Conservation (phyloP, 208 protist species). For the Porcisia hertigi region DNA sequence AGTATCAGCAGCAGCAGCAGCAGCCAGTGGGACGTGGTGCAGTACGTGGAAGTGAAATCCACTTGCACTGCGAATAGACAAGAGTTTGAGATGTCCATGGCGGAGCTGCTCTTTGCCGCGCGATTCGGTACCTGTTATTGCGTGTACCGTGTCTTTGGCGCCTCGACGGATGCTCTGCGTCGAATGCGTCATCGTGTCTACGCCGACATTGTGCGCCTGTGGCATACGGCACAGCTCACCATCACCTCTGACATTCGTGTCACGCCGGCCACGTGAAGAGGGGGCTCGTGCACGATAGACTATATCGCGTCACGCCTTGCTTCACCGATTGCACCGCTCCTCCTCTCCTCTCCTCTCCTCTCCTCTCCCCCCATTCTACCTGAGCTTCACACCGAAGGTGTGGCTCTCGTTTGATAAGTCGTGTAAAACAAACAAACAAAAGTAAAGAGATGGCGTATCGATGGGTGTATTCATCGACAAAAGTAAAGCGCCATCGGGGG, state of each 20-base stretch:
- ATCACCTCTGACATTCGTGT: conserved; percentile 79
- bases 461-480: no score
- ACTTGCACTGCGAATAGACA: conserved; percentile 51
- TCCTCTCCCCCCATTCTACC: background rate
- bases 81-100: conserved; percentile 83
- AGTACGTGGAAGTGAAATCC: conserved; percentile 84
- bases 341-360: conserved; percentile 13
- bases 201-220: conserved; percentile 60
- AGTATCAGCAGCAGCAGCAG: background rate
- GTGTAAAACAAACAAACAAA: no score
- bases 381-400: background rate
- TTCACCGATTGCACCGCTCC: conserved; percentile 3
- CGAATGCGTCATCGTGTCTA: conserved; percentile 59
- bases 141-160: conserved; percentile 80
- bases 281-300: no score
- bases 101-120: conserved; percentile 81
- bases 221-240: conserved; percentile 61
- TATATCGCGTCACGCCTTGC: background rate
- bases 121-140: conserved; percentile 67
- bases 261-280: conserved; percentile 36
- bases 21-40: conserved; percentile 38
- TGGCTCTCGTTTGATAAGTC: background rate
- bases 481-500: no score
- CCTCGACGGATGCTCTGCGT: conserved; percentile 46
- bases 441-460: no score